These are phyloP conservation scores for Delphinella strobiligena DNA, from an alignment of 2,329 filamentous ascomycete genomes.

Conservation along the genomic window DNA sequence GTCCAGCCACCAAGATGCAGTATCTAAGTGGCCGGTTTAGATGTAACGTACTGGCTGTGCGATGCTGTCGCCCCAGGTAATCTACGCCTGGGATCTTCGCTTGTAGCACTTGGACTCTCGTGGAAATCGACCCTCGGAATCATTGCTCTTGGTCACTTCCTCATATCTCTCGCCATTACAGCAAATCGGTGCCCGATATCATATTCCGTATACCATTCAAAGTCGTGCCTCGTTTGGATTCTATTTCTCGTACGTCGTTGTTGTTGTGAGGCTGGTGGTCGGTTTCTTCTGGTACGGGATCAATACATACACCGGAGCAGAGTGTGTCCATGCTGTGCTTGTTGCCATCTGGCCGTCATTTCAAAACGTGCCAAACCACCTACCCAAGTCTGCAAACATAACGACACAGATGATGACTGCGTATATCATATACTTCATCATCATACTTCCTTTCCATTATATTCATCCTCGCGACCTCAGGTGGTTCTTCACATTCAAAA, in stretches of 20 bases:
- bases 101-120: constrained; percentile 13
- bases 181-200: constrained; percentile 16
- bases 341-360: constrained; percentile 15
- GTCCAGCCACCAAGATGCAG: too few species aligned
- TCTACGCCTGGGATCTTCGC: constrained; percentile 12
- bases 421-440: constrained; percentile 14
- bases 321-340: constrained; percentile 17
- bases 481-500: constrained; percentile 15
- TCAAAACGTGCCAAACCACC: constrained; percentile 9
- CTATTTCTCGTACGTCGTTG: constrained; percentile 14
- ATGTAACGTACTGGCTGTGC: constrained; percentile 15
- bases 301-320: constrained; percentile 19
- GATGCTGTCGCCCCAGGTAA: constrained; percentile 14
- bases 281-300: constrained; percentile 25
- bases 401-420: constrained; percentile 13
- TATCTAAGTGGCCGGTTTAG: too few species aligned
- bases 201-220: constrained; percentile 18
- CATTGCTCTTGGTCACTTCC: constrained; percentile 13
- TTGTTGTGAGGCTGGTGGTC: constrained; percentile 21
- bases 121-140: constrained; percentile 13
- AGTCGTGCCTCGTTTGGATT: constrained; percentile 18
- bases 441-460: constrained; percentile 13
- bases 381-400: constrained; percentile 13
- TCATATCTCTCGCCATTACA: constrained; percentile 12
- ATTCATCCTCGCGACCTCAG: constrained; percentile 13